Base-by-base conservation (phyloP, 352 stramenopile species). In the Achlya hypogyna region DNA sequence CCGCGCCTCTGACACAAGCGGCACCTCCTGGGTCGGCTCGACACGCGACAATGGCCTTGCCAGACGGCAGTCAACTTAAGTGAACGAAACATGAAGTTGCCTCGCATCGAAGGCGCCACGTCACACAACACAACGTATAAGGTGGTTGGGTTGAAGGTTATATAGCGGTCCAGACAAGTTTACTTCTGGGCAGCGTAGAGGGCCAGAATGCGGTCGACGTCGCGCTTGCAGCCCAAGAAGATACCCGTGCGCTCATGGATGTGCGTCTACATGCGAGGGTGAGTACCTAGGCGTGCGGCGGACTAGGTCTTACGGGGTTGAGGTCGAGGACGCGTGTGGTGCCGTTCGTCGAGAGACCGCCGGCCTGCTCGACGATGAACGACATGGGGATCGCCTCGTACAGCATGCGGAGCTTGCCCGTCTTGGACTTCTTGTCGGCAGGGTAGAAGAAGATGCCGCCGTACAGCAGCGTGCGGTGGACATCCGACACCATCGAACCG, bases 301-400 rank as follows among this genome's bases (percentile, higher is more conserved):
- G 45, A 20, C 1, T 4, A 40, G 22, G 9, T 42, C 75, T 64
- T 74, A 89, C 79, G 56, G 97, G 97, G 29, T 95, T 68, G 45
- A 99, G 73, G 64, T 99, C 96, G 35, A 98, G 78, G 29, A 99
- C 94, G 45, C 93, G 84, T 75, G 95, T 77, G 29, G 78, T 89
- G 74, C 96, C 97, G 22, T 96, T 98, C 25, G 92, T 98, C 51
- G 96, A 89, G 63, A 98, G 88, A 52, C 96, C 96, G 62, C 96
- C 96, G 62, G 96, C 96, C 78, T 99, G 88, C 73, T 99, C 96
- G 65, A 98, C 96, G 74, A 99, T 98, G 75, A 98, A 95, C 54
- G 96, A 97, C 97, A 99, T 99, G n/a, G 97, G 96, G 86, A 98
- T 98, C 77, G 91, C 96, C 78, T 99, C 96, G 79, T 99, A 99